These are phyloP conservation scores for Talaromyces sp. DNA, from an alignment of 2,329 filamentous ascomycete species.

Conservation along the genomic window DNA sequence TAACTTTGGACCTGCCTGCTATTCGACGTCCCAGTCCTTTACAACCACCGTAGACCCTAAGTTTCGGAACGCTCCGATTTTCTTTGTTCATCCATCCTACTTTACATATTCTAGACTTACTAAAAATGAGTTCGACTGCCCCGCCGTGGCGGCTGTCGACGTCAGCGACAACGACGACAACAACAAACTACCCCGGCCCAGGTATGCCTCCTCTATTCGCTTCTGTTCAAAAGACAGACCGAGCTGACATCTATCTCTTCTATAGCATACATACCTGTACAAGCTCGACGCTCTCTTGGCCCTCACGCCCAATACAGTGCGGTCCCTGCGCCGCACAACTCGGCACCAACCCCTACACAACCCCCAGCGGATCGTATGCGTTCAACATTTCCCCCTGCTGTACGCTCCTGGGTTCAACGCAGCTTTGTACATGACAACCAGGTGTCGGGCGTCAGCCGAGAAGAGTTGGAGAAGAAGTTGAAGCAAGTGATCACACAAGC, in stretches of 20 bases:
- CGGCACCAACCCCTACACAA: constrained; percentile 24
- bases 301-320: constrained; percentile 28
- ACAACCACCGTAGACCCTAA: constrained; percentile 10
- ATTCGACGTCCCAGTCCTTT: not conserved
- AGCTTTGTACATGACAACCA: constrained; percentile 75
- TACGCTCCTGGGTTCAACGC: constrained; percentile 82
- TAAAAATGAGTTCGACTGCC: constrained; percentile 34
- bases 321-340: constrained; percentile 18
- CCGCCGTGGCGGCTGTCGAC: constrained; percentile 36
- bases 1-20: not conserved
- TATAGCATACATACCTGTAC: constrained; percentile 57
- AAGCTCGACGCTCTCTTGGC: constrained; percentile 58
- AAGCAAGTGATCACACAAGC: constrained; percentile 81
- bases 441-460: constrained; percentile 56
- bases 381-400: constrained; percentile 75
- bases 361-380: constrained; percentile 44
- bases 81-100: constrained; percentile 11
- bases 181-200: constrained; percentile 25
- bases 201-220: constrained; percentile 23
- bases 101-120: constrained; percentile 9
- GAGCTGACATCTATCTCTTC: constrained; percentile 25
- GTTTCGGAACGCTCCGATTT: constrained; percentile 7
- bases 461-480: constrained; percentile 78
- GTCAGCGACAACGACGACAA: constrained; percentile 23
- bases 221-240: not conserved